phyloP scores from a whole-genome alignment of 495 filamentous ascomycete species.

The Geopyxis carbonaria region DNA sequence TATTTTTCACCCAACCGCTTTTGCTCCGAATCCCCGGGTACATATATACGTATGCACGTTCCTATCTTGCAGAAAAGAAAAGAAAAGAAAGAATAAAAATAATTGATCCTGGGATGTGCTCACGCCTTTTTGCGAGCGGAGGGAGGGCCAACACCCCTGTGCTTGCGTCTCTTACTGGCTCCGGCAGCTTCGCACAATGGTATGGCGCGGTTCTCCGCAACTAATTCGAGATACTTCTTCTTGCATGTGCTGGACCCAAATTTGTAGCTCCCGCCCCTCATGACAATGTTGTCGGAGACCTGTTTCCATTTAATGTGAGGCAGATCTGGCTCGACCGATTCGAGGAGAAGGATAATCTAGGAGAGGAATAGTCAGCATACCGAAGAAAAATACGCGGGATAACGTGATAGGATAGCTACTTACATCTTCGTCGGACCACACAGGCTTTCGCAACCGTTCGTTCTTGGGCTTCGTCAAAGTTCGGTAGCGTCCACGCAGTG shows the following conservation, averaged over 20 bases:
- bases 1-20: too few relatives aligned
- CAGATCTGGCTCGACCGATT: conserved; percentile 13
- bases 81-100: too few relatives aligned
- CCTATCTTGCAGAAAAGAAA: too few relatives aligned
- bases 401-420: conserved; percentile 28
- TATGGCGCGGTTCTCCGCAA: conserved; percentile 11
- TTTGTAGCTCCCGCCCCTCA: conserved; percentile 57
- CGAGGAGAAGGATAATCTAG: conserved; percentile 14
- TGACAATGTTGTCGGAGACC: conserved; percentile 53
- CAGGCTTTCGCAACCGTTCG: conserved; percentile 57
- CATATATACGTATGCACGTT: too few relatives aligned
- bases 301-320: conserved; percentile 64
- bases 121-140: too few relatives aligned
- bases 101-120: too few relatives aligned
- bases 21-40: too few relatives aligned
- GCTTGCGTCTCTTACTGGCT: conserved; percentile 8
- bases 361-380: conserved; percentile 7
- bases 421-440: conserved; percentile 64
- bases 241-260: conserved; percentile 81
- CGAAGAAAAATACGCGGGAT: conserved; percentile 4
- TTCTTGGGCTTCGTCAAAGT: conserved; percentile 62
- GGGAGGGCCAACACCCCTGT: background rate
- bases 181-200: conserved; percentile 7
- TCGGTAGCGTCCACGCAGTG: conserved; percentile 62
- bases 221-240: conserved; percentile 55